Conservation (phyloP, 768 basidiomycete genomes). For the Hygrophorus pudorinus region DNA sequence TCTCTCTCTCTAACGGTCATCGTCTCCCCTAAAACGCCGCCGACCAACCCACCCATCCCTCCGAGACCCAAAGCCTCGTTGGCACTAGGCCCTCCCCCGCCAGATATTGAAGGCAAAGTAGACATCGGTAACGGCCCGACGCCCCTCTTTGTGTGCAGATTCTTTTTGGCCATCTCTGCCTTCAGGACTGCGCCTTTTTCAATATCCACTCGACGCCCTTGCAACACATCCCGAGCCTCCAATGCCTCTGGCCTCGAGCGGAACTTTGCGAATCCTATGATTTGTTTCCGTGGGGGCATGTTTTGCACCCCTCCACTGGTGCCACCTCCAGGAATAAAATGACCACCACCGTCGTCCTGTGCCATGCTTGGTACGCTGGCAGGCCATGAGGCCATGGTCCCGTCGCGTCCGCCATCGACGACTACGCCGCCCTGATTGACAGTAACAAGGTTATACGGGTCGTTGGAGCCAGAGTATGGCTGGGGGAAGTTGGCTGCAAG, state of each 20-base stretch:
- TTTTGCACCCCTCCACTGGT: conserved; percentile 18
- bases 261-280: conserved; percentile 98
- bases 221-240: conserved; percentile 77
- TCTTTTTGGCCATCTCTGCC: conserved; percentile 99
- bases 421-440: conserved; percentile 77
- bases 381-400: conserved; percentile 63
- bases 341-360: conserved; percentile 19
- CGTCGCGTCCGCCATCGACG: conserved; percentile 70
- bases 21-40: conserved; percentile 14
- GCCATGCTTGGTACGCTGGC: conserved; percentile 25
- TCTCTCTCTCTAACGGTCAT: conserved; percentile 39
- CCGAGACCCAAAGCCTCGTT: conserved; percentile 17
- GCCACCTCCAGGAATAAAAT: conserved; percentile 19
- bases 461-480: conserved; percentile 46
- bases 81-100: conserved; percentile 2
- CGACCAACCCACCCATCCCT: conserved; percentile 9
- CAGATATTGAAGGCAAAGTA: not conserved
- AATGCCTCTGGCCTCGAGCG: conserved; percentile 79
- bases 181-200: conserved; percentile 91
- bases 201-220: conserved; percentile 84
- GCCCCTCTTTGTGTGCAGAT: conserved; percentile 89
- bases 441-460: conserved; percentile 78
- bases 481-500: conserved; percentile 25
- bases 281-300: conserved; percentile 78
- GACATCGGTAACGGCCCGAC: conserved; percentile 54